Percentiles rank a stretch among this genome's conserved stretches.
phyloP scores from a whole-genome alignment of 768 basidiomycete species.

The Podaxis carcinomalis region DNA sequence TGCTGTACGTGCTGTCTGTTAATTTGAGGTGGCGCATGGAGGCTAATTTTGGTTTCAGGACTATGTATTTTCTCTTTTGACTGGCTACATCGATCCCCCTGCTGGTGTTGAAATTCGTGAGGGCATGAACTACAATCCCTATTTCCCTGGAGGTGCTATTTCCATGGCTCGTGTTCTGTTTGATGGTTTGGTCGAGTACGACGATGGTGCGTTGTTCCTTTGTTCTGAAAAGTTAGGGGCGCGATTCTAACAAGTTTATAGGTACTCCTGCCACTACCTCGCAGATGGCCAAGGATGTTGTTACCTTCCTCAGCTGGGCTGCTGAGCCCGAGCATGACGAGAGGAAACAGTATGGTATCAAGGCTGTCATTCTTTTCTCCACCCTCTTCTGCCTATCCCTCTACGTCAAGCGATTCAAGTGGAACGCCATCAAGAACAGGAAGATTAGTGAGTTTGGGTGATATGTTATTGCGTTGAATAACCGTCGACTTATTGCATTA shows the following conservation, averaged over 20 bases:
- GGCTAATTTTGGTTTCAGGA: slow-evolving; percentile 47
- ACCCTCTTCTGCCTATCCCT: slow-evolving; percentile 74
- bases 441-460: slow-evolving; percentile 67
- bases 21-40: neutral
- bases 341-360: slow-evolving; percentile 94
- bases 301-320: slow-evolving; percentile 93
- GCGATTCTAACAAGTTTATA: slow-evolving; percentile 23
- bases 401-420: slow-evolving; percentile 96
- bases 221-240: neutral
- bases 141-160: slow-evolving; percentile 98
- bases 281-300: slow-evolving; percentile 99
- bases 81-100: slow-evolving; percentile 95
- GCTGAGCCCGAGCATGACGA: slow-evolving; percentile 98
- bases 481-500: slow-evolving; percentile 6
- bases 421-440: slow-evolving; percentile 87
- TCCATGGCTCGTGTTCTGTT: slow-evolving; percentile 97
- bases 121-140: slow-evolving; percentile 98
- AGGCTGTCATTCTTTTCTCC: slow-evolving; percentile 93
- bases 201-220: slow-evolving; percentile 57
- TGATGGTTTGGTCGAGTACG: slow-evolving; percentile 95
- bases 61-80: slow-evolving; percentile 95
- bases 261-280: slow-evolving; percentile 95
- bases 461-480: neutral
- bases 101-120: slow-evolving; percentile 94
- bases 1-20: slow-evolving; percentile 56